A percentile compares a stretch with the other conserved stretches of the same genome.
Evolutionary conservation across 495 filamentous ascomycete species (phyloP).

Genomic region (Hypomontagnella monticulosa): DNA sequence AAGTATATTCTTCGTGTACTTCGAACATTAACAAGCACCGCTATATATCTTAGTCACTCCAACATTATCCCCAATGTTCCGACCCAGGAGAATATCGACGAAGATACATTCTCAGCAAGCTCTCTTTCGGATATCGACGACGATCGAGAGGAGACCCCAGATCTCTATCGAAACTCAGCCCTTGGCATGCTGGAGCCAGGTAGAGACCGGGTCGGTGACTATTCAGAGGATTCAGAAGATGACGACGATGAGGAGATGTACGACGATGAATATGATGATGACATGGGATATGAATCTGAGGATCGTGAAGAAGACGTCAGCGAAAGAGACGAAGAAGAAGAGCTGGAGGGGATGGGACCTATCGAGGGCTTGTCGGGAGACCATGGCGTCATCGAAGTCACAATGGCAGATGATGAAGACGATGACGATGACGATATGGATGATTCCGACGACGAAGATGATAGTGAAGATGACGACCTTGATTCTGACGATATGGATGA

Average conservation of each 20-base stretch:
- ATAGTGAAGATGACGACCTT: conserved; percentile 61
- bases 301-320: conserved; percentile 91
- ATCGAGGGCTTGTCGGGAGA: conserved; percentile 89
- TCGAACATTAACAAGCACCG: conserved; percentile 86
- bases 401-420: conserved; percentile 82
- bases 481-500: conserved; percentile 62
- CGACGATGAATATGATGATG: conserved; percentile 83
- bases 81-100: conserved; percentile 76
- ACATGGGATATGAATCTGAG: conserved; percentile 84
- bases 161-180: conserved; percentile 95
- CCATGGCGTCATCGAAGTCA: conserved; percentile 78
- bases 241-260: conserved; percentile 81
- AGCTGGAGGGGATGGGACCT: conserved; percentile 74
- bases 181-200: conserved; percentile 90
- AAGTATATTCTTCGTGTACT: conserved; percentile 95
- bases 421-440: conserved; percentile 73
- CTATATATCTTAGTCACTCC: conserved; percentile 81
- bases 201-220: conserved; percentile 74
- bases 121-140: conserved; percentile 89
- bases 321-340: conserved; percentile 83
- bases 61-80: conserved; percentile 73
- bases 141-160: conserved; percentile 94
- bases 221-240: conserved; percentile 74
- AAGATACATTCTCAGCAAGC: conserved; percentile 88
- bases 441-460: conserved; percentile 66